phyloP scores from a whole-genome alignment of 2,329 filamentous ascomycete species.

The Ophiocordyceps sinensis region DNA sequence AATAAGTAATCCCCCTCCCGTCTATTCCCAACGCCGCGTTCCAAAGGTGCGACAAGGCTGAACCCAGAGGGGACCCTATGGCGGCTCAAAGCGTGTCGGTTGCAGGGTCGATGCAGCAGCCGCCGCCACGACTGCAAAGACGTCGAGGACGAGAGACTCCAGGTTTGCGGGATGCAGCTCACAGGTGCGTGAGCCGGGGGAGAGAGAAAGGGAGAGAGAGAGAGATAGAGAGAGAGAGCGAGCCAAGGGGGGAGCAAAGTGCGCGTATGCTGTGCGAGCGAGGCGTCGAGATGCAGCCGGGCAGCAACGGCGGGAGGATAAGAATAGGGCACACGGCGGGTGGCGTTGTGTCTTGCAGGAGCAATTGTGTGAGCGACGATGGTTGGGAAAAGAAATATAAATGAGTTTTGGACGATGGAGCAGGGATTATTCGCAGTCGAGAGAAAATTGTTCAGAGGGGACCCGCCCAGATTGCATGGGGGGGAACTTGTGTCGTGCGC shows the following conservation, averaged over 20 bases:
- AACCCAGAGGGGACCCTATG: constrained; percentile 1
- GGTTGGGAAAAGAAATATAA: background rate
- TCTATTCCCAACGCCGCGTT: too few species aligned
- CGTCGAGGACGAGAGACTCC: constrained; percentile 3
- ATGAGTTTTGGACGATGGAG: too few species aligned
- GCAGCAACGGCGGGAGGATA: background rate
- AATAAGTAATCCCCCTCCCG: too few species aligned
- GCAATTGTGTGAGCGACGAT: background rate
- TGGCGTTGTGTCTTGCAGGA: background rate
- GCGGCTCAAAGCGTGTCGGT: constrained; percentile 4
- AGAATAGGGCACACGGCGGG: background rate
- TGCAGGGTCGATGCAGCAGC: constrained; percentile 2
- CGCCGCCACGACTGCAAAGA: constrained; percentile 7
- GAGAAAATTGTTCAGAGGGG: too few species aligned
- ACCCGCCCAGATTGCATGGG: too few species aligned
- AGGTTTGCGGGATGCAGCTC: constrained; percentile 7
- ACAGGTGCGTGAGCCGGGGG: constrained; percentile 3
- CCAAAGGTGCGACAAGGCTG: background rate
- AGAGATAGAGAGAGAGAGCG: too few species aligned
- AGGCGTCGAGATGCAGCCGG: background rate
- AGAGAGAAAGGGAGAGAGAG: background rate
- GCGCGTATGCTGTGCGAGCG: background rate
- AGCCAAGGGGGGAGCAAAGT: background rate
- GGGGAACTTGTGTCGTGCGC: too few species aligned
- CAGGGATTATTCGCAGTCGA: too few species aligned